Base-by-base conservation (phyloP, 805 yeast genomes). In the Danielia oregonensis region DNA sequence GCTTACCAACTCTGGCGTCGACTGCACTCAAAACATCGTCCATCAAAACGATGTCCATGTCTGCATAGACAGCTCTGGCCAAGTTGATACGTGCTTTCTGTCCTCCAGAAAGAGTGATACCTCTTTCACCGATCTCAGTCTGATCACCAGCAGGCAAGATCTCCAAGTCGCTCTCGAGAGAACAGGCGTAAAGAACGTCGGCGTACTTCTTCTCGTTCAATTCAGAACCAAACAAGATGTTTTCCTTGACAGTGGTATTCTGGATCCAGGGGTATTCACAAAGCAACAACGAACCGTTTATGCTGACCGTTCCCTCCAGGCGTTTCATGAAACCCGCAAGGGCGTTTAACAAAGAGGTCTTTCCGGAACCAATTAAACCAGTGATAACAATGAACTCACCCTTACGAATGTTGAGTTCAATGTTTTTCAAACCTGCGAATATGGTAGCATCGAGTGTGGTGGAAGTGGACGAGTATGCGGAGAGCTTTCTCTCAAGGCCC, bases 21-120 rank as follows among this genome's bases (percentile, higher is more conserved):
- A 86, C 94, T 4, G 95, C 94, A 61, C 86, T 77, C 37, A 86
- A 67, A 11, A 85, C 87, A 54, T 86, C 95, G 53, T 86, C 95
- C 33, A 86, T 59, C 32, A 86, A 57, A 26, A 81, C 70, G 16
- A 84, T 79, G 49, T 82, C 87, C 13, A 73, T 72, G 17, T 78
- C 68, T 10, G 80, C 76, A 51, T 86, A 86, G 2, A 83, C 86
- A 2, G 91, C 82, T 53, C 95, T 71, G 3, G 95, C 95, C 40
- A 86, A 61, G 51, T 78, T 76, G 34, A 86, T 73, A 55, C 95
- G 73, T 0, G 94, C 91, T 63, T 86, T 86, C 55, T 86, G 95
- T 33, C 95, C 95, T 36, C 95, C 95, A n/a, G 91, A 82, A 26
- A 86, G 61, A 0, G 93, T 84, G 30, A 86, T 79, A 49, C 95